phyloP scores from a whole-genome alignment of 2,329 filamentous ascomycete genomes.

The Xylariaceae sp. region DNA sequence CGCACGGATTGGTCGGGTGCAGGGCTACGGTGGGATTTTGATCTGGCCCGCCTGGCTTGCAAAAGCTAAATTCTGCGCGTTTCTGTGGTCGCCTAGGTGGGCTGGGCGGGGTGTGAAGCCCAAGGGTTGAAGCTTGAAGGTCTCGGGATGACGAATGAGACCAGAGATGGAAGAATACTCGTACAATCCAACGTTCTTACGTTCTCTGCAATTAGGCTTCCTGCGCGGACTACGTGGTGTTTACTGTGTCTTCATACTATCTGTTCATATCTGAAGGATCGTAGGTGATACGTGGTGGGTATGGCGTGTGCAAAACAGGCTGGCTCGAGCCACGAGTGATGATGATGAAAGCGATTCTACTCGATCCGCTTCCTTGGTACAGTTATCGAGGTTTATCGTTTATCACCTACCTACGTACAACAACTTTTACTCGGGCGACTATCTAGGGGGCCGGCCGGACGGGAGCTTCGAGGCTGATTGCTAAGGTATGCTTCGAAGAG shows the following conservation, averaged over 20 bases:
- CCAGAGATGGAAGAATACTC: too few relatives aligned
- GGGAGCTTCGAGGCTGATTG: conserved; percentile 15
- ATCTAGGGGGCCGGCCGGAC: neutral
- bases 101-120: too few relatives aligned
- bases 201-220: neutral
- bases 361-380: too few relatives aligned
- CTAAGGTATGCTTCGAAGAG: conserved; percentile 14
- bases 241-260: neutral
- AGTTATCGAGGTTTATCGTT: too few relatives aligned
- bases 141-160: too few relatives aligned
- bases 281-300: conserved; percentile 11
- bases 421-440: neutral
- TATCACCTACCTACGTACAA: conserved; percentile 1
- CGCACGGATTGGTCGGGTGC: neutral
- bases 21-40: neutral
- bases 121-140: too few relatives aligned
- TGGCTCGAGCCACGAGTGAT: conserved; percentile 13
- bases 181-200: neutral
- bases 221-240: neutral
- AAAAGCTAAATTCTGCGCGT: too few relatives aligned
- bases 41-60: too few relatives aligned
- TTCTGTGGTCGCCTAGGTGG: too few relatives aligned
- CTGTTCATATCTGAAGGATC: conserved; percentile 5
- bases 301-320: conserved; percentile 9
- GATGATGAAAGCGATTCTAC: conserved; percentile 32